Percentiles rank a stretch among this genome's conserved stretches.
Conservation (phyloP, 192 early-diverging fungal species). For the Fimicolochytrium jonesii region DNA sequence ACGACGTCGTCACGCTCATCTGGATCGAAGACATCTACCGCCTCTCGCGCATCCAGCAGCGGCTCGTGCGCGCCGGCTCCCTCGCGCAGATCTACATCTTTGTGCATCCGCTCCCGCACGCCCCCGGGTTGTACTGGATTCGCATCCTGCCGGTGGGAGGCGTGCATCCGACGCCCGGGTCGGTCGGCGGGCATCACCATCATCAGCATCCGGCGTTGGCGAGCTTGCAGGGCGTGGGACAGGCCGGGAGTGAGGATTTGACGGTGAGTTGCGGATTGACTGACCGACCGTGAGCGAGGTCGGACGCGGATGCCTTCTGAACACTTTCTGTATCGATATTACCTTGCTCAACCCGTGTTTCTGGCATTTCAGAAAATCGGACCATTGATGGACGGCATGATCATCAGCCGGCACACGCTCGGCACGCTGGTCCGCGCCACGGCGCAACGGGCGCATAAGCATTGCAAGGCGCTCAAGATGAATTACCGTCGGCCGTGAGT, state of each 20-base stretch:
- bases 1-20: conserved; percentile 64
- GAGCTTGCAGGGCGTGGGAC: not conserved
- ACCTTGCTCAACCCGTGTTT: not conserved
- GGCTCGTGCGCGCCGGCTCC: not conserved
- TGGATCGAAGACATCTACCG: conserved; percentile 67
- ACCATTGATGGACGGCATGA: conserved; percentile 69
- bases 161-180: too few relatives aligned
- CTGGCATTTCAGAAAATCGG: conserved; percentile 41
- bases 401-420: conserved; percentile 62
- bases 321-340: not conserved
- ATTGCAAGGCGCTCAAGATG: conserved; percentile 49
- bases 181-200: too few relatives aligned
- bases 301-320: not conserved
- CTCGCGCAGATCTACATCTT: conserved; percentile 49
- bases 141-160: conserved; percentile 54
- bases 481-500: conserved; percentile 55
- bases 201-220: not conserved
- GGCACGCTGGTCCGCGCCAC: conserved; percentile 68
- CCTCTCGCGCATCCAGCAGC: not conserved
- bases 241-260: not conserved
- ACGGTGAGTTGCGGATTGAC: conserved; percentile 1
- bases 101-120: conserved; percentile 62
- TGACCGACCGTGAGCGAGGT: not conserved
- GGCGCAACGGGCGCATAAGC: conserved; percentile 61
- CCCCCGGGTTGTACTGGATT: conserved; percentile 65